These are phyloP conservation scores for Cyclostephanos invisitatus DNA, from an alignment of 108 stramenopile genomes.

Conservation along the genomic window DNA sequence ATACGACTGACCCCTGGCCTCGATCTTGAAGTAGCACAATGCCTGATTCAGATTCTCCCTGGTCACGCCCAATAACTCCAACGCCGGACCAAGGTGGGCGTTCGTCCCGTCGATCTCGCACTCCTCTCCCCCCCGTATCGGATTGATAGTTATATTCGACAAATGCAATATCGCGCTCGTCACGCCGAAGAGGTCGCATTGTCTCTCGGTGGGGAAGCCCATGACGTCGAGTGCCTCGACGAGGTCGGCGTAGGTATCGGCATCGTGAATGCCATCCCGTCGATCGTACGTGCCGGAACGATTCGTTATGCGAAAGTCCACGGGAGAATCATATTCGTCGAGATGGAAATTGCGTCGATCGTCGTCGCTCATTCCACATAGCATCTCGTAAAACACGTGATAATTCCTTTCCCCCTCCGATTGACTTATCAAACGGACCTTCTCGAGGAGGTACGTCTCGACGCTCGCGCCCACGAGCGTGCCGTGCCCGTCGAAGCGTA, in stretches of 20 bases:
- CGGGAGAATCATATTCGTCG: slow-evolving; percentile 29
- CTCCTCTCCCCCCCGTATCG: slow-evolving; percentile 56
- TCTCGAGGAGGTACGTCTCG: slow-evolving; percentile 93
- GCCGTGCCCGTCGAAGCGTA: slow-evolving; percentile 73
- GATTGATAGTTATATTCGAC: slow-evolving; percentile 62
- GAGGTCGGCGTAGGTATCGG: slow-evolving; percentile 49
- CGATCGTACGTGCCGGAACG: slow-evolving; percentile 60
- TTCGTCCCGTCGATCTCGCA: slow-evolving; percentile 50
- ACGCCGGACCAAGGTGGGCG: slow-evolving; percentile 49
- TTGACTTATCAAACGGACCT: slow-evolving; percentile 86
- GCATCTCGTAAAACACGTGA: slow-evolving; percentile 90
- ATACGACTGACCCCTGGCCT: slow-evolving; percentile 72
- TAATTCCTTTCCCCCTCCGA: slow-evolving; percentile 90
- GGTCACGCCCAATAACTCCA: slow-evolving; percentile 75
- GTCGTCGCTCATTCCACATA: slow-evolving; percentile 47
- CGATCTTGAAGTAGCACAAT: slow-evolving; percentile 73
- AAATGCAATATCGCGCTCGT: slow-evolving; percentile 61
- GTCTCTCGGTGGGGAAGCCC: slow-evolving; percentile 50
- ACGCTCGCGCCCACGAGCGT: slow-evolving; percentile 82
- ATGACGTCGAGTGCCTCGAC: slow-evolving; percentile 56
- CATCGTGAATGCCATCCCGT: slow-evolving; percentile 57
- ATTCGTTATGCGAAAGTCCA: slow-evolving; percentile 55
- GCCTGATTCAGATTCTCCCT: slow-evolving; percentile 72
- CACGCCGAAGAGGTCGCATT: slow-evolving; percentile 49
- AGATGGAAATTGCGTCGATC: slow-evolving; percentile 61